Base-by-base conservation (phyloP, 805 yeast genomes). In the Teunomyces tritomae region DNA sequence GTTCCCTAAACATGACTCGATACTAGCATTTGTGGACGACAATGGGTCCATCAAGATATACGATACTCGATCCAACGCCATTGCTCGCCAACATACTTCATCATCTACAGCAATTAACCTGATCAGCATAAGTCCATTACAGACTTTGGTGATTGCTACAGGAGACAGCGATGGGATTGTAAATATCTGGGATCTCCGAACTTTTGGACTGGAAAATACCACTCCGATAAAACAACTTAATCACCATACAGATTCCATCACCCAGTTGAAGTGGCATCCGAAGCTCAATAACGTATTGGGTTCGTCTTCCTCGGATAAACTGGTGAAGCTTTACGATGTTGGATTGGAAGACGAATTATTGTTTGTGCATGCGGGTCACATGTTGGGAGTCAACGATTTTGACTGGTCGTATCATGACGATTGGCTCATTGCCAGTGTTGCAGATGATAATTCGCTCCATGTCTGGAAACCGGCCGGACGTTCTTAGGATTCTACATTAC, bases 371-470 rank as follows among this genome's bases (percentile, higher is more conserved):
- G 85, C 83, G 3, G 97, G 97, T 0, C 98, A 91, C 63, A 77
- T 85, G 78, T 71, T 85, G n/a, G 90, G 92, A 3, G 88, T 91
- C 2, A 87, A 85, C 54, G 97, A 90, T 57, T 67, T 89, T 27
- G 77, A 82, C 29, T 91, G 97, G 97, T 86, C 87, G 48, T 78
- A 82, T 0, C 82, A 82, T 49, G 87, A 81, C 48, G 79, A 82
- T 3, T 79, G 85, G 79, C 74, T 85, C 77, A 53, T 89, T 32
- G 84, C 89, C 3, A 83, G 89, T 57, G 92, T 87, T 4, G 82
- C 89, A 0, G 89, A 86, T 57, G 97, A 91, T 59, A 91, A 91
- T 61, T 80, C 91, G 1, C 68, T 90, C n/a, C 97, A 91, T 52
- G 64, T 90, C 2, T 91, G 96, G 96, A 80, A 77, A 57, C 96